Conservation (phyloP, 352 stramenopile species). For the Phytophthora ohioensis region DNA sequence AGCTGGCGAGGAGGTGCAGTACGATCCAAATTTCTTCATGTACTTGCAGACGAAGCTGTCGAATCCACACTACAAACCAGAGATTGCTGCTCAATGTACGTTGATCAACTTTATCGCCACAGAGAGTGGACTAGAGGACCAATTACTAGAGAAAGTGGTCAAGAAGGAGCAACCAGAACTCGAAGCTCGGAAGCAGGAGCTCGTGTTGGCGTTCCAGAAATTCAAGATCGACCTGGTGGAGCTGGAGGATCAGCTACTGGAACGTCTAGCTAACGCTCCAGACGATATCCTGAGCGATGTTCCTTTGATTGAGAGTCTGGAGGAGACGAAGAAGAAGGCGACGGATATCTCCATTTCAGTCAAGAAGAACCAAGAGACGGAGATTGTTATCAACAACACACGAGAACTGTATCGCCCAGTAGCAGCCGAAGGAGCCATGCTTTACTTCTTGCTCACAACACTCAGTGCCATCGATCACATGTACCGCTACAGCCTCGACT, state of each 20-base stretch:
- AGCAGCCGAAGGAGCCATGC: slow-evolving; percentile 95
- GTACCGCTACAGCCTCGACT: slow-evolving; percentile 98
- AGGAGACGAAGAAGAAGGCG: slow-evolving; percentile 97
- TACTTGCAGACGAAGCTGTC: slow-evolving; percentile 98
- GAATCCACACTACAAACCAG: slow-evolving; percentile 98
- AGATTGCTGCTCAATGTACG: slow-evolving; percentile 96
- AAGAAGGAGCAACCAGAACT: slow-evolving; percentile 96
- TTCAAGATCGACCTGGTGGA: slow-evolving; percentile 98
- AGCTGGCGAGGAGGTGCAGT: slow-evolving; percentile 96
- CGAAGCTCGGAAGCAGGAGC: slow-evolving; percentile 94
- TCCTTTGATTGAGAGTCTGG: slow-evolving; percentile 95
- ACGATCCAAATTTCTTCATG: slow-evolving; percentile 96
- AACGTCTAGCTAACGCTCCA: slow-evolving; percentile 95
- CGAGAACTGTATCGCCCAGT: slow-evolving; percentile 95
- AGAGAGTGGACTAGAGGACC: slow-evolving; percentile 95
- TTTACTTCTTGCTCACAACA: slow-evolving; percentile 98
- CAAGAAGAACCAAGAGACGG: slow-evolving; percentile 94
- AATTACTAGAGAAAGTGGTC: slow-evolving; percentile 96
- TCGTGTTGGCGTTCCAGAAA: slow-evolving; percentile 93
- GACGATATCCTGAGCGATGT: slow-evolving; percentile 98
- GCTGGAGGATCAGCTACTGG: slow-evolving; percentile 96
- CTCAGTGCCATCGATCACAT: slow-evolving; percentile 97
- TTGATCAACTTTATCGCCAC: slow-evolving; percentile 99
- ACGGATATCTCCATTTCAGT: slow-evolving; percentile 97
- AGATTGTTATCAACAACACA: slow-evolving; percentile 95